Conservation (phyloP, 1,284 basidiomycete genomes). For the Athelia psychrophila region DNA sequence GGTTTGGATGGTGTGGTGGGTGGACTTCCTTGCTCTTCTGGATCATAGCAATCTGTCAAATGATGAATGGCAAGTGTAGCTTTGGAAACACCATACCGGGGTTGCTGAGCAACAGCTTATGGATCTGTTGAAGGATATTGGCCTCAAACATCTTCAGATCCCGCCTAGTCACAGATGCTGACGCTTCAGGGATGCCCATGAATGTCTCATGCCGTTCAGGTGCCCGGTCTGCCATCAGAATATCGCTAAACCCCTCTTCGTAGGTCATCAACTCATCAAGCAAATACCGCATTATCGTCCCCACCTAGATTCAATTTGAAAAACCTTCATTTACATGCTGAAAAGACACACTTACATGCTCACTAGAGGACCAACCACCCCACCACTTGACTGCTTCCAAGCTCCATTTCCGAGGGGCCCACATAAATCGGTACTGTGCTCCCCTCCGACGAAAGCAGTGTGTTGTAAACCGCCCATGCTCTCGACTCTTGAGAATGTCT, state of each 20-base stretch:
- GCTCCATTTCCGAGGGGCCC: conserved; percentile 14
- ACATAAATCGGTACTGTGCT: conserved; percentile 18
- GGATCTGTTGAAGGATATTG: neutral
- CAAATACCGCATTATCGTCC: conserved; percentile 18
- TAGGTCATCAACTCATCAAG: conserved; percentile 15
- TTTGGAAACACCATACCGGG: neutral
- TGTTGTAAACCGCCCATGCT: conserved; percentile 16
- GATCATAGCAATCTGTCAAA: no score
- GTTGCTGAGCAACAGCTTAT: neutral
- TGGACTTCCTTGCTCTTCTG: neutral
- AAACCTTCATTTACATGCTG: neutral
- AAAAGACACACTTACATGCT: conserved; percentile 9
- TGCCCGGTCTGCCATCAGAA: conserved; percentile 11
- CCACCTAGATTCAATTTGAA: conserved; percentile 7
- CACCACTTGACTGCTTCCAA: conserved; percentile 18
- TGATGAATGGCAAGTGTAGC: neutral
- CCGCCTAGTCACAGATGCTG: neutral
- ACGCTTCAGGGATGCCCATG: conserved; percentile 6
- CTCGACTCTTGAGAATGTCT: conserved; percentile 5
- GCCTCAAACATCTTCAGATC: neutral
- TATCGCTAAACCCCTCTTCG: conserved; percentile 17
- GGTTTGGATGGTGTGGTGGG: neutral
- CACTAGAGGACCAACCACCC: conserved; percentile 18
- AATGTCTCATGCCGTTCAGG: conserved; percentile 13
- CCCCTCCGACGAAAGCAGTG: conserved; percentile 18